Evolutionary conservation across 2,329 filamentous ascomycete species (phyloP), one percentile per base, ranked within the genome.

Genomic region (Ceratocystis cubensis): DNA sequence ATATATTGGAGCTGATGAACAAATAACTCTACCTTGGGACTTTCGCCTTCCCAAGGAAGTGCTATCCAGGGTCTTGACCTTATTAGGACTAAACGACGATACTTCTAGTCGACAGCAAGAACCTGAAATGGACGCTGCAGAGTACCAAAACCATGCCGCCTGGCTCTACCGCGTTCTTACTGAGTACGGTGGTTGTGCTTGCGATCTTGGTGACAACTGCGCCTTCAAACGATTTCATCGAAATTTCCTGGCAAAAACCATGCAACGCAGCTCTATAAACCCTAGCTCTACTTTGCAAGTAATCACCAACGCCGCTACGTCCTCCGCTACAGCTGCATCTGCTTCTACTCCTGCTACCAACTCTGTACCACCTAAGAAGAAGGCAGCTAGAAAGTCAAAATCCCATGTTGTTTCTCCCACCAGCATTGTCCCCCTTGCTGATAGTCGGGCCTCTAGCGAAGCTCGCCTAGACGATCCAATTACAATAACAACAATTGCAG

Each of bases 181-280:
- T 20, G 88, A 91, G 73, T 88, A 90, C 71, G 89, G 89, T 20
- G 88, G 88, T 20, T 93, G 89, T 75, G 89, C 88, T 3, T 93
- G 89, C 73, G 82, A 87, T 66, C 74, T 84, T 15, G 84, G 83
- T 6, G 76, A 78, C 50, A 82, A 86, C 67, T 88, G 85, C 71
- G 82, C 84, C 1, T 87, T 88, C 75, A 79, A 79, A 67, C 82
- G 83, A 22, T 87, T 87, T 70, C 82, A 85, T 71, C 78, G 82
- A 63, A 82, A 81, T 64, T 84, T 62, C 25, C 75, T 82, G 66
- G 74, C 75, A 50, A 81, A 78, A 66, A 72, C 75, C 13, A 80
- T 81, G 25, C 67, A 74, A 5, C 78, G 76, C 33, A 67, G 28
- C 33, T 15, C 56, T 59, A 10, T n/a, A 28, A 59, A n/a, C 56